A percentile compares a stretch with the other conserved stretches of the same genome.
These are phyloP conservation scores for Trypanosoma cruzi DNA, from an alignment of 208 protist genomes.

Conservation along the genomic window DNA sequence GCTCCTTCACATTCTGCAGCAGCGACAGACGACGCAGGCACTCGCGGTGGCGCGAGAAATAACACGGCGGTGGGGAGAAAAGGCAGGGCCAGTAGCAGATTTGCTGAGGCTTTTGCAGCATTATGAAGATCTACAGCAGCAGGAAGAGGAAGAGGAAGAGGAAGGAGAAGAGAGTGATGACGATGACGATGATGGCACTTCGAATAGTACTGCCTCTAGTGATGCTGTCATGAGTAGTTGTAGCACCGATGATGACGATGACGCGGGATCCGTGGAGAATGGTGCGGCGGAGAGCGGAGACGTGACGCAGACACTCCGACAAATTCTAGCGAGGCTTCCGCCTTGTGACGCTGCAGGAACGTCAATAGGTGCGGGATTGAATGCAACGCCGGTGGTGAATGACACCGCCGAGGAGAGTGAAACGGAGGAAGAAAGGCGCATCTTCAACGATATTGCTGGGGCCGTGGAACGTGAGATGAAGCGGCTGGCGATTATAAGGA, in stretches of 20 bases:
- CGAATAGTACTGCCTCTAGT: not conserved
- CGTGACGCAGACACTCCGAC: slow-evolving; percentile 1
- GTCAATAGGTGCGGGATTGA: not conserved
- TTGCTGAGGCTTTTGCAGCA: slow-evolving; percentile 17
- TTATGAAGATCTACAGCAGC: not conserved
- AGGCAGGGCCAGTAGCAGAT: slow-evolving; percentile 4
- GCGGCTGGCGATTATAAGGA: slow-evolving; percentile 48
- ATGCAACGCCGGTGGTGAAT: not conserved
- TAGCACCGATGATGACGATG: slow-evolving; percentile 8
- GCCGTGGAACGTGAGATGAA: slow-evolving; percentile 55
- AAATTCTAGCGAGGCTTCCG: slow-evolving; percentile 4
- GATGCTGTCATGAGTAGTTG: not conserved
- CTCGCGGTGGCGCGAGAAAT: slow-evolving; percentile 22
- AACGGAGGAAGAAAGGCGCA: slow-evolving; percentile 35
- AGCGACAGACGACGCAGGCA: slow-evolving; percentile 10
- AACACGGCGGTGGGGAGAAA: slow-evolving; percentile 15
- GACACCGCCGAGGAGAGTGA: slow-evolving; percentile 4
- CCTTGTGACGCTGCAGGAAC: not conserved
- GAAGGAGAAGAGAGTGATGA: slow-evolving; percentile 18
- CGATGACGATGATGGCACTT: slow-evolving; percentile 6
- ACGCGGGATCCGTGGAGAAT: slow-evolving; percentile 19
- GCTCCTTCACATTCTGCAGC: slow-evolving; percentile 23
- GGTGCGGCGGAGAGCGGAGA: slow-evolving; percentile 1
- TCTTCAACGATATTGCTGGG: slow-evolving; percentile 34
- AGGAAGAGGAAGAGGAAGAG: slow-evolving; percentile 13